Conservation (phyloP, 1,139 yeast species). For the Hanseniaspora uvarum region DNA sequence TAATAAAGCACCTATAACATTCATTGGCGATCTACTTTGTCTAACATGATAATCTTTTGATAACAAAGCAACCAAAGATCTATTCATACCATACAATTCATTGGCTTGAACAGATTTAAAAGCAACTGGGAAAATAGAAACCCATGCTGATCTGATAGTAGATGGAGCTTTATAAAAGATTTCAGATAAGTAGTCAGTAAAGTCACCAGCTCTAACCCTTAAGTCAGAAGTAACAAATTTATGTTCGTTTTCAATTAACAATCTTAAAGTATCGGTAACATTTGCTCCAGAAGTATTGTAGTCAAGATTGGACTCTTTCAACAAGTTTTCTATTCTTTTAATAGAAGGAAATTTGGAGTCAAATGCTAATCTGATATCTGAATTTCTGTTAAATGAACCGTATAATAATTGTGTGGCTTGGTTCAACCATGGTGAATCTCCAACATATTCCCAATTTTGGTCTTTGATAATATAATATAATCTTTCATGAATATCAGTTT, state of each 20-base stretch:
- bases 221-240: constrained; percentile 41
- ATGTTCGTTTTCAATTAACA: constrained; percentile 43
- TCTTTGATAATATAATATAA: constrained; percentile 76
- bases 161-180: constrained; percentile 74
- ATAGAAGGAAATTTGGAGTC: constrained; percentile 49
- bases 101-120: constrained; percentile 63
- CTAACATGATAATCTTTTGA: constrained; percentile 87
- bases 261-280: constrained; percentile 24
- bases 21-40: constrained; percentile 78
- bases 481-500: constrained; percentile 66
- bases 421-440: constrained; percentile 89
- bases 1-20: constrained; percentile 72
- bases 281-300: constrained; percentile 18
- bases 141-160: constrained; percentile 78
- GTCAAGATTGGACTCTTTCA: not conserved
- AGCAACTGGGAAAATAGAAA: constrained; percentile 69
- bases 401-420: constrained; percentile 83
- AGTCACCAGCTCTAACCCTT: constrained; percentile 45
- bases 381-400: constrained; percentile 57
- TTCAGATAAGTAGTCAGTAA: constrained; percentile 64
- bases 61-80: constrained; percentile 64
- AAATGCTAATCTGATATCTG: constrained; percentile 38
- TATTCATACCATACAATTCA: constrained; percentile 72
- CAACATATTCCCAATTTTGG: constrained; percentile 92
- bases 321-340: constrained; percentile 18